Evolutionary conservation across 768 basidiomycete species (phyloP).

Genomic region (Mycena kentingensis): DNA sequence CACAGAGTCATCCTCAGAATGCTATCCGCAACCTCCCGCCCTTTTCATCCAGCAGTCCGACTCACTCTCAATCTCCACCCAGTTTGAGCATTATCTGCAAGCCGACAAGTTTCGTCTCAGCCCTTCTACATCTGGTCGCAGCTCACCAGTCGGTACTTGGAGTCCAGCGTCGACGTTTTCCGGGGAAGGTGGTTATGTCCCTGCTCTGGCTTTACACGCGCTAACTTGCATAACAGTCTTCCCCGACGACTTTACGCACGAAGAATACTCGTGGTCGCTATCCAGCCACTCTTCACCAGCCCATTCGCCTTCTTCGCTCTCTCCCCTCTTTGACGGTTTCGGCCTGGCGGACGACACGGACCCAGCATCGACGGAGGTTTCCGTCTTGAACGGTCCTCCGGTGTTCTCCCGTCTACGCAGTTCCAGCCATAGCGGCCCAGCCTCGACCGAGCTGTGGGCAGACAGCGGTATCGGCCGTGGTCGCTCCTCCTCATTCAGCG

Average conservation of each 20-base stretch:
- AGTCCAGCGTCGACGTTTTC: conserved; percentile 21
- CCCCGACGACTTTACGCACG: conserved; percentile 13
- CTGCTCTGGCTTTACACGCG: neutral
- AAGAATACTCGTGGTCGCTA: conserved; percentile 6
- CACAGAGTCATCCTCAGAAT: neutral
- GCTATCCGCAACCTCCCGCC: conserved; percentile 11
- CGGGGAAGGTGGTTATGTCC: conserved; percentile 11
- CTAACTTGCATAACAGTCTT: conserved; percentile 15
- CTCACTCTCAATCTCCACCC: conserved; percentile 3
- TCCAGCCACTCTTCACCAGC: conserved; percentile 18
- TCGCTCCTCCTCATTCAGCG: conserved; percentile 20
- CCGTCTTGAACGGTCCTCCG: conserved; percentile 12
- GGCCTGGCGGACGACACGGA: conserved; percentile 10
- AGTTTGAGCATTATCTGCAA: conserved; percentile 13
- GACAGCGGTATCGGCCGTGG: conserved; percentile 21
- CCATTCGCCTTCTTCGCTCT: conserved; percentile 12
- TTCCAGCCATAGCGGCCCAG: conserved; percentile 12
- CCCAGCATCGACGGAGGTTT: conserved; percentile 1
- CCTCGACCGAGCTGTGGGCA: conserved; percentile 13
- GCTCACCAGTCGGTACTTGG: conserved; percentile 19
- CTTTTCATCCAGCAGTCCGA: conserved; percentile 20
- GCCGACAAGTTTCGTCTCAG: conserved; percentile 12
- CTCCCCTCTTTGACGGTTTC: conserved; percentile 16
- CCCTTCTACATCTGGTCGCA: conserved; percentile 18
- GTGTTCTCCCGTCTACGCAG: conserved; percentile 16